Evolutionary conservation across 2,329 filamentous ascomycete species (phyloP).

Genomic region (Helotiales sp.): DNA sequence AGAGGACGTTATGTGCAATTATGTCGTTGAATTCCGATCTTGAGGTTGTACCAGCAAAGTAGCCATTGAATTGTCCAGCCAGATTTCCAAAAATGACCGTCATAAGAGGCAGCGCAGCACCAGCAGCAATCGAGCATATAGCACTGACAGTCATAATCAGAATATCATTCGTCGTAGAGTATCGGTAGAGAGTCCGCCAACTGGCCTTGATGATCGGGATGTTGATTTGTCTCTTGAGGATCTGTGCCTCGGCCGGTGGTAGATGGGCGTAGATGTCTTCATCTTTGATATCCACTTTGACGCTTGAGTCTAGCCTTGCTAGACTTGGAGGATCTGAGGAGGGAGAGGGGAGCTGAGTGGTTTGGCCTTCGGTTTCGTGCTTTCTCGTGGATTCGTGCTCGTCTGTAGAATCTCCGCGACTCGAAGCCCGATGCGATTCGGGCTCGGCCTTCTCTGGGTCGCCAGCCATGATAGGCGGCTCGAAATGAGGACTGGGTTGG

Average conservation of each 20-base stretch:
- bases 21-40: slow-evolving; percentile 62
- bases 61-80: slow-evolving; percentile 69
- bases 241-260: slow-evolving; percentile 65
- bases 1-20: slow-evolving; percentile 70
- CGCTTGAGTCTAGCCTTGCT: slow-evolving; percentile 40
- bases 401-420: slow-evolving; percentile 27
- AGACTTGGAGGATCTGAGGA: slow-evolving; percentile 65
- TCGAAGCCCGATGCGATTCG: slow-evolving; percentile 30
- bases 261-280: slow-evolving; percentile 66
- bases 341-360: slow-evolving; percentile 64
- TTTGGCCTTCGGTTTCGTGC: slow-evolving; percentile 44
- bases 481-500: background rate
- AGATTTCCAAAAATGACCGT: slow-evolving; percentile 76
- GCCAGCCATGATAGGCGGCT: slow-evolving; percentile 40
- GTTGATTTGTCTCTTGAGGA: slow-evolving; percentile 71
- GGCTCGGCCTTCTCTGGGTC: slow-evolving; percentile 36
- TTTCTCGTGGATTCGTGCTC: slow-evolving; percentile 29
- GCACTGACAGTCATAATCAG: slow-evolving; percentile 56
- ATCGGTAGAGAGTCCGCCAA: slow-evolving; percentile 63
- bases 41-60: slow-evolving; percentile 55
- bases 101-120: slow-evolving; percentile 61
- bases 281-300: slow-evolving; percentile 43
- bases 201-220: slow-evolving; percentile 67
- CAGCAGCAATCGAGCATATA: slow-evolving; percentile 61
- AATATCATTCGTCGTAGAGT: slow-evolving; percentile 57